Evolutionary conservation across 495 filamentous ascomycete species (phyloP), one percentile per base, ranked within the genome.

Genomic region (Aspergillus nidulans): DNA sequence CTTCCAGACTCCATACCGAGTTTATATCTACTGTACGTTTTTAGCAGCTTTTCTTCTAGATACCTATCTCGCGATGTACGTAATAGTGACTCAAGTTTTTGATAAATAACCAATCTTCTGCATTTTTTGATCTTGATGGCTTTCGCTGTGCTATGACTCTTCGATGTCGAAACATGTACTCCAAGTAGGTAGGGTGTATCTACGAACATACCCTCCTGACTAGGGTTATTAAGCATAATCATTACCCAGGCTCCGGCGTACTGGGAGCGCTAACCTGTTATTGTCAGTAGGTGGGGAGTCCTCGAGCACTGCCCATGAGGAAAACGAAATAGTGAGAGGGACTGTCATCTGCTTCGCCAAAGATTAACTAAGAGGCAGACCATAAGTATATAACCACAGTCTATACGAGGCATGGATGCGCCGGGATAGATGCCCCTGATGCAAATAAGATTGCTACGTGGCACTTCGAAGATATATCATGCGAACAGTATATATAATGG

Each of bases 11-110:
- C 43, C 50, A 49, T 63, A n/a, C 45, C n/a, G 10, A 26, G 45
- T 0, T 24, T 57, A 69, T 68, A 59, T 63, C 67, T 68, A 66
- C 60, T 55, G 58, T 25, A 16, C 43, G 19, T 55, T 38, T 42
- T 59, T 52, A 52, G 44, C 40, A 34, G 30, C 45, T 7, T 39
- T 52, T 51, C 18, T 56, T 61, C 63, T 66, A 71, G 70, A 74
- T 75, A 75, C 69, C 72, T 75, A 67, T 66, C 60, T 63, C 49
- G 38, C 49, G 16, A 41, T 59, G 54, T 51, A 64, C 71, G 68
- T 73, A 73, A 36, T 42, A 52, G 49, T 58, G 40, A 34, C 30
- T 34, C 30, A 2, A 21, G 13, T 53, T 23, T n/a, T 10, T 44
- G 24, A 44, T 44, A 44, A 4, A 44, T 23, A 23, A 20, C n/a